Base-by-base conservation (phyloP, 768 basidiomycete genomes). In the Rhodosporidiobolus sp. region DNA sequence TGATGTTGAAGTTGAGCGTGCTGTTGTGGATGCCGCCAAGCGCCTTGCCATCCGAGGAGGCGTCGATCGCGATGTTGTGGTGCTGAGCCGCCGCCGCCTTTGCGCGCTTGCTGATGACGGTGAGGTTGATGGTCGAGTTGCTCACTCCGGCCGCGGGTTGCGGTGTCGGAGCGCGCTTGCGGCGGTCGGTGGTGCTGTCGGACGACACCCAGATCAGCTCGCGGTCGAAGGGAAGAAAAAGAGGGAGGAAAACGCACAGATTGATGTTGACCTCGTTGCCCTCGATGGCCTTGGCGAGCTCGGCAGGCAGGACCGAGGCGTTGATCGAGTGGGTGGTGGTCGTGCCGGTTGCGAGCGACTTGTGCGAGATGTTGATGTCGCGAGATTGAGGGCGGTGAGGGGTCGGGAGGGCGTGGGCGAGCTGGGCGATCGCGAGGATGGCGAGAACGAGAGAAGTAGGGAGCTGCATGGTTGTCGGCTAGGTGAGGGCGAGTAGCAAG, bases 91-190 rank as follows among this genome's bases (percentile, higher is more conserved):
- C 54, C 30, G 50, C n/a, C n/a, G 52, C 8, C n/a, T 53, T 53
- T n/a, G 55, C 55, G 4, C 55, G 55, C 55, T 56, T 56, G 34
- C 2, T 34, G 48, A 20, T 24, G 34, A 75, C 66, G 56, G 74
- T 76, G n/a, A 72, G 65, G 67, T 76, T 76, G 74, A 76, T 76
- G 50, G 74, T 76, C 56, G 74, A 76, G 65, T 76, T 76, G 67
- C 54, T 63, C 53, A 76, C 65, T 20, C 74, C 74, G 10, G 64
- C 32, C 0, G 63, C 14, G 8, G 61, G 28, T 22, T 43, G 38
- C 38, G 38, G 38, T 14, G 10, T 7, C 3, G 71, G 56, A 10
- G 69, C 48, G 38, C 73, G 73, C 46, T 70, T 67, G 24, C 56
- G 22, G 38, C 69, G 65, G 49, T 70, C 73, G 26, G 69, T 67